These are phyloP conservation scores for Galerina sulciceps DNA, from an alignment of 768 basidiomycete genomes.

Conservation along the genomic window DNA sequence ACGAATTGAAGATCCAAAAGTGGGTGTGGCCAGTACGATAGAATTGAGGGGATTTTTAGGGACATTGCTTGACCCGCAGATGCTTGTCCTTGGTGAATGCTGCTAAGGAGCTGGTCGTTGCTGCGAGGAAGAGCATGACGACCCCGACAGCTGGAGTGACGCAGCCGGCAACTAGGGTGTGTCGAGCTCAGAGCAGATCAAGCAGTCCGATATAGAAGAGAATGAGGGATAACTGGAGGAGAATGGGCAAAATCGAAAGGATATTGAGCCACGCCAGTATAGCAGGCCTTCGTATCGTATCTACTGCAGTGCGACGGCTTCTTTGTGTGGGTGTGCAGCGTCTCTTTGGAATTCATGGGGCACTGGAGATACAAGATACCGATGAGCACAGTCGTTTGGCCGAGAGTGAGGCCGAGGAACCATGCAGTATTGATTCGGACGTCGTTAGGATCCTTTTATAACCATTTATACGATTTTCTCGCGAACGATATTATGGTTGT, in stretches of 20 bases:
- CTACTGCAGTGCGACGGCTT: slow-evolving; percentile 29
- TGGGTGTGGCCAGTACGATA: slow-evolving; percentile 26
- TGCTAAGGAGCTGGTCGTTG: slow-evolving; percentile 31
- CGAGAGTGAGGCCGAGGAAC: slow-evolving; percentile 31
- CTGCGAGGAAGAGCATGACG: slow-evolving; percentile 25
- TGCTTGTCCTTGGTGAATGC: slow-evolving; percentile 25
- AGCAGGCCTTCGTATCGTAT: slow-evolving; percentile 30
- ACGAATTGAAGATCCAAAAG: slow-evolving; percentile 23
- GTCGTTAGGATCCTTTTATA: slow-evolving; percentile 21
- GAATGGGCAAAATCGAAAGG: slow-evolving; percentile 25
- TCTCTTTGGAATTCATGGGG: slow-evolving; percentile 29
- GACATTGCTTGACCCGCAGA: slow-evolving; percentile 30
- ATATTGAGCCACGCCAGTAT: slow-evolving; percentile 29
- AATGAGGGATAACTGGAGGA: slow-evolving; percentile 27
- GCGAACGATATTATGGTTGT: slow-evolving; percentile 30
- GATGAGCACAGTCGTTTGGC: slow-evolving; percentile 26
- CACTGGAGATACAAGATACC: slow-evolving; percentile 31
- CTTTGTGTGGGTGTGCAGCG: slow-evolving; percentile 27
- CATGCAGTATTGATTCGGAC: slow-evolving; percentile 29
- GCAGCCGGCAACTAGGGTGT: slow-evolving; percentile 21
- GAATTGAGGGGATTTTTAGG: slow-evolving; percentile 37
- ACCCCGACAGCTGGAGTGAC: slow-evolving; percentile 22
- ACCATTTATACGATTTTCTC: slow-evolving; percentile 30
- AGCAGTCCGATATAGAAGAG: slow-evolving; percentile 30
- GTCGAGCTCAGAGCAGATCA: slow-evolving; percentile 27